Base-by-base conservation (phyloP, 352 stramenopile species). In the Pythium biforme region DNA sequence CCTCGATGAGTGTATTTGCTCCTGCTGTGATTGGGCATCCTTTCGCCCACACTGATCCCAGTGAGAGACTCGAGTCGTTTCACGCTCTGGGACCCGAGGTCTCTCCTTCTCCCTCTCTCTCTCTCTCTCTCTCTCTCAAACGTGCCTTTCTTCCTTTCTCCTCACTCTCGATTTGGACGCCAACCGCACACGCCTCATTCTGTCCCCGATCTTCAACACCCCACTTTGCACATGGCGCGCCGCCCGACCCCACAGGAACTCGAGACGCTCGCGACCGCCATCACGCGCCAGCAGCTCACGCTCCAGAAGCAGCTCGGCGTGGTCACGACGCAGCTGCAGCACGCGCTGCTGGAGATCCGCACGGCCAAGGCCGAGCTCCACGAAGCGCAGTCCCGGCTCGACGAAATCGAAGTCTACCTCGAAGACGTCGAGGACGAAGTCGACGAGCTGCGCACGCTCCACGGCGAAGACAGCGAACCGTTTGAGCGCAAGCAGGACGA, bases 321-420 rank as follows among this genome's bases (percentile, higher is more conserved):
- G 25, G 49, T 87, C 23, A 68, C 72, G 1, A 55, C 62, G 19
- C 70, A 88, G 39, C 46, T 90, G 9, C 53, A 41, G 11, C 46
- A 46, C 34, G 77, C 76, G 19, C 68, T 75, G 31, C 49, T 64
- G 33, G 76, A 79, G 19, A 65, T 90, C 59, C 56, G 57, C 41
- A 73, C 67, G 53, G 82, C 81, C 53, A 71, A 77, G 45, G 72
- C 74, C 39, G 81, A 90, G 62, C 70, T 87, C 53, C 68, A 70
- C 27, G 81, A 90, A 43, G 79, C 76, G 20, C 67, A 75, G 15
- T 50, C 68, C 15, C 79, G 81, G 0, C 72, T 91, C 23, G 53
- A 79, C 39, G 81, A 91, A 74, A 91, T 91, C 53, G 79, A 89
- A 27, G 70, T 70, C 54, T 80, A 81, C 60, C 72, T 87, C 53